phyloP scores from a whole-genome alignment of 2,329 filamentous ascomycete species.

The Fusarium xyrophilum region DNA sequence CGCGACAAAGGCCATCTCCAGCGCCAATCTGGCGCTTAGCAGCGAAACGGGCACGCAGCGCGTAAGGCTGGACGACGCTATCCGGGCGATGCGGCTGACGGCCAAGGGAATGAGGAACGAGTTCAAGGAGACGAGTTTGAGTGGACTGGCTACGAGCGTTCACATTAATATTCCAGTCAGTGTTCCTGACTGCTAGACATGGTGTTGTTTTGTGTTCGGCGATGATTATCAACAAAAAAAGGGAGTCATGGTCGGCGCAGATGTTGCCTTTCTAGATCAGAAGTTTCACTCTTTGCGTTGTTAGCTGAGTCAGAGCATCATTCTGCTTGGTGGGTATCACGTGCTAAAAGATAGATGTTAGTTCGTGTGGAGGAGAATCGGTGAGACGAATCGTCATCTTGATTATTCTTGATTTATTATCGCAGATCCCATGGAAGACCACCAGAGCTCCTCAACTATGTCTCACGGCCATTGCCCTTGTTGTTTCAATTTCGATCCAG shows the following conservation, averaged over 20 bases:
- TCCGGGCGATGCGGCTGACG: slow-evolving; percentile 58
- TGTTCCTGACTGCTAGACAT: slow-evolving; percentile 55
- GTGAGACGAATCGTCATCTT: background rate
- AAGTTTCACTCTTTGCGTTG: background rate
- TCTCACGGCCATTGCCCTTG: background rate
- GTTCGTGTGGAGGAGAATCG: slow-evolving; percentile 3
- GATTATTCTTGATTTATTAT: background rate
- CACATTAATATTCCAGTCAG: slow-evolving; percentile 59
- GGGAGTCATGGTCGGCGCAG: slow-evolving; percentile 3
- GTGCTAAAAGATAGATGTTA: background rate
- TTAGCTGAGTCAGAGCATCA: slow-evolving; percentile 1
- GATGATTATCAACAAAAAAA: slow-evolving; percentile 12
- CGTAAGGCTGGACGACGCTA: slow-evolving; percentile 58
- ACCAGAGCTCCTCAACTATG: background rate
- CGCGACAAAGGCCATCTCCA: slow-evolving; percentile 59
- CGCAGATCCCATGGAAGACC: background rate
- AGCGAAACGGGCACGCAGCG: slow-evolving; percentile 56
- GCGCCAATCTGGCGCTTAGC: slow-evolving; percentile 56
- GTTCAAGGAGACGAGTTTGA: slow-evolving; percentile 61
- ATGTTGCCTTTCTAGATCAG: slow-evolving; percentile 7
- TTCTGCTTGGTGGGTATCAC: slow-evolving; percentile 15
- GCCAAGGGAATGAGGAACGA: slow-evolving; percentile 60
- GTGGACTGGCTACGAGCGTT: slow-evolving; percentile 58
- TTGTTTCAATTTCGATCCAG: slow-evolving; percentile 17
- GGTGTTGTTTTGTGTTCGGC: background rate